phyloP scores from a whole-genome alignment of 345 rosid genomes.

The Syzygium oleosum region DNA sequence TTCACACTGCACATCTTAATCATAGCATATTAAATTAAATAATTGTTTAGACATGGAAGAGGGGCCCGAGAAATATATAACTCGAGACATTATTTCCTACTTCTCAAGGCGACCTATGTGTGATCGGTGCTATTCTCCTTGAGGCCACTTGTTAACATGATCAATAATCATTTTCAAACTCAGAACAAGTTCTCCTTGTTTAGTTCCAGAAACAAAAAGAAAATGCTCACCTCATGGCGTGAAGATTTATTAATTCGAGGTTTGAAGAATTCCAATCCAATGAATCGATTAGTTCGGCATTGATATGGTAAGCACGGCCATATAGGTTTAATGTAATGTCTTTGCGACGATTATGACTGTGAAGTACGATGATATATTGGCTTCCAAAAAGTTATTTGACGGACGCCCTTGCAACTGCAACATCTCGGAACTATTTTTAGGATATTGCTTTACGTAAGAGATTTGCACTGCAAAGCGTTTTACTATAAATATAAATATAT shows the following conservation, averaged over 20 bases:
- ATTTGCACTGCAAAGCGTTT: neutral
- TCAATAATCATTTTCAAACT: neutral
- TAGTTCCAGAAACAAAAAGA: fast-evolving
- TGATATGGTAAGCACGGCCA: too few relatives aligned
- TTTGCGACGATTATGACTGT: too few relatives aligned
- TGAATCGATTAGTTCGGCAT: too few relatives aligned
- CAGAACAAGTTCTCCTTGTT: neutral
- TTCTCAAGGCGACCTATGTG: neutral
- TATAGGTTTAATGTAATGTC: too few relatives aligned
- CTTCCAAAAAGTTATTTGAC: too few relatives aligned
- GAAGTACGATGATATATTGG: neutral
- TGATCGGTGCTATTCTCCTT: neutral
- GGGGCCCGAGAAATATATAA: neutral
- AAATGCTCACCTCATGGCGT: too few relatives aligned
- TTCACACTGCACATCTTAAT: neutral
- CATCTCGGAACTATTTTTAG: too few relatives aligned
- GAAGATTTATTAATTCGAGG: too few relatives aligned
- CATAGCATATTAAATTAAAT: neutral
- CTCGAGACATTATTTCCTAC: neutral
- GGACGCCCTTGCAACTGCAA: neutral
- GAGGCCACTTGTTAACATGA: neutral
- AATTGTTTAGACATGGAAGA: neutral
- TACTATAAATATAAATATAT: too few relatives aligned
- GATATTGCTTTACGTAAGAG: too few relatives aligned
- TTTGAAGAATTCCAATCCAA: too few relatives aligned